These are phyloP conservation scores for Phialophora verrucosa DNA, from an alignment of 2,329 filamentous ascomycete genomes.

Conservation along the genomic window DNA sequence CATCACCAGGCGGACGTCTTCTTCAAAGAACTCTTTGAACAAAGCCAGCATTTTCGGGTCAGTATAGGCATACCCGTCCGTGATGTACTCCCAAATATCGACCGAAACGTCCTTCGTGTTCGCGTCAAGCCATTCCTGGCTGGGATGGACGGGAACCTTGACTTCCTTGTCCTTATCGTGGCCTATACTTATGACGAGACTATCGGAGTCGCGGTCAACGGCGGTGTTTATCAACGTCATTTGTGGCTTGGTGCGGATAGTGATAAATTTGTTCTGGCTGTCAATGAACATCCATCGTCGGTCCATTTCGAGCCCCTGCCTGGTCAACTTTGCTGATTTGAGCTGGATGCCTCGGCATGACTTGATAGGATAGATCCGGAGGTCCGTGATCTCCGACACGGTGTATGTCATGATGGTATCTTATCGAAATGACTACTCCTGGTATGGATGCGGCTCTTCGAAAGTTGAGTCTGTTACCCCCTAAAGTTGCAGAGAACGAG, in stretches of 20 bases:
- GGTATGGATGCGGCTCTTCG: too few species aligned
- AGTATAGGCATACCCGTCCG: constrained; percentile 62
- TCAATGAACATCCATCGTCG: constrained; percentile 71
- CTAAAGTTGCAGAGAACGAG: neutral
- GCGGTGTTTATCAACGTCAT: constrained; percentile 68
- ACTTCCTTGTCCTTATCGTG: constrained; percentile 49
- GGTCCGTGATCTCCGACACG: constrained; percentile 39
- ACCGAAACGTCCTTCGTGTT: constrained; percentile 59
- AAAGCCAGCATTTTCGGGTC: constrained; percentile 56
- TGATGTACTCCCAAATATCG: constrained; percentile 65
- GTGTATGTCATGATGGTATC: constrained; percentile 26
- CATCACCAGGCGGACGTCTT: constrained; percentile 63
- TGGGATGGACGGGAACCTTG: constrained; percentile 62
- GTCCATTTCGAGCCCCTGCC: constrained; percentile 66
- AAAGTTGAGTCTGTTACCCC: neutral
- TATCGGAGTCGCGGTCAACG: constrained; percentile 52
- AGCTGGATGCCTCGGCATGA: constrained; percentile 68
- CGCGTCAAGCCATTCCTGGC: constrained; percentile 57
- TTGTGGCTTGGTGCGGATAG: constrained; percentile 64
- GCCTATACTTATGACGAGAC: constrained; percentile 54
- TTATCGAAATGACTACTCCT: neutral
- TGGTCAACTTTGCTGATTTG: constrained; percentile 57
- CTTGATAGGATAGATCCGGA: constrained; percentile 69
- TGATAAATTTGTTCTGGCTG: constrained; percentile 62
- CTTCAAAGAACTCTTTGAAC: constrained; percentile 61